Base-by-base conservation (phyloP, 2,329 filamentous ascomycete genomes). In the Neonectria coccinea region DNA sequence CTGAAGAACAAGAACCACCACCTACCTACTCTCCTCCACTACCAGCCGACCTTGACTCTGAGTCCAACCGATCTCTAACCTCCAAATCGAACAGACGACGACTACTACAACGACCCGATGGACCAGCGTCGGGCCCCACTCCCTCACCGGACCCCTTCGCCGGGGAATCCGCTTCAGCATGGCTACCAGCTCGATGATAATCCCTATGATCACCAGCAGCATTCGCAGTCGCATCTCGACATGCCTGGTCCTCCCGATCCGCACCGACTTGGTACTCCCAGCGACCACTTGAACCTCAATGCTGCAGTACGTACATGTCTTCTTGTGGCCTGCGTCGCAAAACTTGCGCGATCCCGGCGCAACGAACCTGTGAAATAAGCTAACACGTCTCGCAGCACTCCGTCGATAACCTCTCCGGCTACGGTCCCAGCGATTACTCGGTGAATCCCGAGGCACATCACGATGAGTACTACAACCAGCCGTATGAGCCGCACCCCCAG, bases 381-480 rank as follows among this genome's bases (percentile, higher is more conserved):
- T 74, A 51, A 71, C 56, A 51, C 12, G 41, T 14, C 12, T 11
- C 42, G 11, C 44, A 86, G 85, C 84, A 86, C 74, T 88, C 86
- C 4, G 76, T 86, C 9, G 84, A 85, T 56, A 84, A 83, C 70
- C 69, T 88, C 18, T 80, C 80, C 56, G 77, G 79, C 11, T 85
- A 86, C 64, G 83, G 83, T 31, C 81, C 79, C 56, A 84, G 84
- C 62, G 91, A 94, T 60, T 94, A 96, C 77, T 84, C 89, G 4
- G 81, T 97, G 65, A 89, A 93, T 74, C 94, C 95, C 10, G 90
- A 97, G 77, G 89, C 90, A 62, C 93, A 97, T 74, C 93, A 96
- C 76, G 93, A 97, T 79, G 88, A 89, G 59, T 97, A 97, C 82
- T 95, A 92, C 78, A 92, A 90, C 72, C 89, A 91, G 70, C 91